Conservation (phyloP, 139 green algal genomes). For the Tetraselmis chui region DNA sequence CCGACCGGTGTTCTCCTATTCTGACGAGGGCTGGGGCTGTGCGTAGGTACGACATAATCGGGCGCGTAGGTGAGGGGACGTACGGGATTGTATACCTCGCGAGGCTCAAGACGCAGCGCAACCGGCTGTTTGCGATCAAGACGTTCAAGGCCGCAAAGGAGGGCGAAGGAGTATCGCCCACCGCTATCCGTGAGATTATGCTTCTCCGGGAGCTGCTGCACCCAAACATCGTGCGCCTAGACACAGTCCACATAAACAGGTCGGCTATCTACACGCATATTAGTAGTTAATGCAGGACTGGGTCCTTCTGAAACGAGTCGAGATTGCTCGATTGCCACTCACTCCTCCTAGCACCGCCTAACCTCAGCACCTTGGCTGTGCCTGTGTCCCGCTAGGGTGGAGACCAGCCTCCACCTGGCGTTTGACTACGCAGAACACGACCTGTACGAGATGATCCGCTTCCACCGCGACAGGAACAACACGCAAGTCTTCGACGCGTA, state of each 20-base stretch:
- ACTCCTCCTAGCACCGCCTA: too few species aligned
- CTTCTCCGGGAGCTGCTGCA: slow-evolving; percentile 63
- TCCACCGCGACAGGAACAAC: slow-evolving; percentile 34
- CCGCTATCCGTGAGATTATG: slow-evolving; percentile 68
- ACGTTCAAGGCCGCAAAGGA: slow-evolving; percentile 61
- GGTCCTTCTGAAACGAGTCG: background rate
- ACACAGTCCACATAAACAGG: slow-evolving; percentile 7
- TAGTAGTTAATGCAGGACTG: slow-evolving; percentile 15
- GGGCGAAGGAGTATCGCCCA: slow-evolving; percentile 56
- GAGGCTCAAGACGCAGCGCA: slow-evolving; percentile 22
- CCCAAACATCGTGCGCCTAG: slow-evolving; percentile 58
- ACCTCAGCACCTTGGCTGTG: too few species aligned
- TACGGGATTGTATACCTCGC: slow-evolving; percentile 54
- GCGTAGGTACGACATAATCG: background rate
- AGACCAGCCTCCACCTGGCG: slow-evolving; percentile 54
- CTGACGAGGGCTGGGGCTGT: too few species aligned
- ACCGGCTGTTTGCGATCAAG: slow-evolving; percentile 51
- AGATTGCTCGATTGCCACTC: background rate
- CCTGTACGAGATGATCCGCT: slow-evolving; percentile 70
- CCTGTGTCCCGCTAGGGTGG: slow-evolving; percentile 9
- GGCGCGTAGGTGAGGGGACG: background rate
- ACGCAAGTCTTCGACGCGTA: slow-evolving; percentile 35
- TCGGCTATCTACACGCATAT: slow-evolving; percentile 36
- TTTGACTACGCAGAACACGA: slow-evolving; percentile 77
- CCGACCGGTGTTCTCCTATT: too few species aligned